phyloP scores from a whole-genome alignment of 306 rosid species.

The Adenanthera pavonina region DNA sequence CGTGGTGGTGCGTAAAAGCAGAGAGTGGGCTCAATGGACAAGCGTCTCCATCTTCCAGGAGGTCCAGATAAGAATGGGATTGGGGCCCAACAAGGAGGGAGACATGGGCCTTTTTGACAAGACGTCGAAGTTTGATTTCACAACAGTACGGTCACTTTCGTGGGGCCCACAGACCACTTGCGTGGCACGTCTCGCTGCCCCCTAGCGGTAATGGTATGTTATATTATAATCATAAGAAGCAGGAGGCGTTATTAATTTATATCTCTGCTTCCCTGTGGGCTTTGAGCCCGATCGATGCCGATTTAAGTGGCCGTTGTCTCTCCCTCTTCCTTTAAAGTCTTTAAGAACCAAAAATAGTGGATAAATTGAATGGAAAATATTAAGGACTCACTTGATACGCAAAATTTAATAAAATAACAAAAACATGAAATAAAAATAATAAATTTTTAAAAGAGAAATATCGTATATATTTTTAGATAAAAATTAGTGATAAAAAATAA shows the following conservation, averaged over 20 bases:
- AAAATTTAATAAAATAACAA: too few relatives aligned
- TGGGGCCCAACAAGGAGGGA: constrained; percentile 39
- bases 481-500: too few relatives aligned
- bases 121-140: constrained; percentile 7
- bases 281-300: not conserved
- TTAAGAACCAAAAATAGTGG: too few relatives aligned
- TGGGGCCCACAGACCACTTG: constrained; percentile 44
- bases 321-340: not conserved
- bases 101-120: constrained; percentile 33
- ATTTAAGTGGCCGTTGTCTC: not conserved
- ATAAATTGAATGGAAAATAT: too few relatives aligned
- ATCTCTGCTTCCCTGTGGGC: not conserved
- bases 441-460: too few relatives aligned
- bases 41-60: constrained; percentile 33
- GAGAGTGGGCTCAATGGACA: constrained; percentile 3
- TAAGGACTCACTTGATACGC: too few relatives aligned
- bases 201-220: not conserved
- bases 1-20: constrained; percentile 29
- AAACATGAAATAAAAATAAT: too few relatives aligned
- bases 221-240: too few relatives aligned
- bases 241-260: not conserved
- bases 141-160: constrained; percentile 31
- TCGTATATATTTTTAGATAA: too few relatives aligned
- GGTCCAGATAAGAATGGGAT: constrained; percentile 24
- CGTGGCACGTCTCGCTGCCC: constrained; percentile 28